Evolutionary conservation across 352 stramenopile genomes (phyloP).

Genomic region (Globisporangium nunn): DNA sequence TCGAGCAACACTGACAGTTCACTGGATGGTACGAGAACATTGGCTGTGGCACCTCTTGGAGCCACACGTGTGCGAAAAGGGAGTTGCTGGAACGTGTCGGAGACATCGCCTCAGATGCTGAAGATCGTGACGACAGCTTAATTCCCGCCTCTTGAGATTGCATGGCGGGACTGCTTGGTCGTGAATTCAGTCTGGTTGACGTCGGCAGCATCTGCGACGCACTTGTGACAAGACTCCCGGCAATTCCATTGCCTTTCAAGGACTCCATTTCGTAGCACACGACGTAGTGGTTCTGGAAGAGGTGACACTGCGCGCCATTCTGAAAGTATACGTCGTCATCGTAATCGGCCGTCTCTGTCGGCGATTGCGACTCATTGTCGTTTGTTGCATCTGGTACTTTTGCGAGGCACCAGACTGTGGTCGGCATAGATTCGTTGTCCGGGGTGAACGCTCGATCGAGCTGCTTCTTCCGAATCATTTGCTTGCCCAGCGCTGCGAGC

Average conservation of each 20-base stretch:
- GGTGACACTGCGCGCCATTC: slow-evolving; percentile 5
- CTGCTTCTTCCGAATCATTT: slow-evolving; percentile 11
- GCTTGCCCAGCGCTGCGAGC: background rate
- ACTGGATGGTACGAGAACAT: slow-evolving; percentile 3
- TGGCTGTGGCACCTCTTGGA: background rate
- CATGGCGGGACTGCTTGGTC: background rate
- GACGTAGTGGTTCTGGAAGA: slow-evolving; percentile 16
- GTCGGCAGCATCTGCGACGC: background rate
- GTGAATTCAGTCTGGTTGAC: background rate
- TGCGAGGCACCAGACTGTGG: slow-evolving; percentile 14
- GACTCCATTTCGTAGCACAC: slow-evolving; percentile 20
- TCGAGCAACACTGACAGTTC: slow-evolving; percentile 1
- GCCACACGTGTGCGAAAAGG: slow-evolving; percentile 9
- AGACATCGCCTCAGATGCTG: background rate
- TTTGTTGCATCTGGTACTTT: background rate
- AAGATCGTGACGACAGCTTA: background rate
- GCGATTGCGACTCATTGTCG: background rate
- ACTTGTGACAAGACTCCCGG: background rate
- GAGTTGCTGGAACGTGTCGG: background rate
- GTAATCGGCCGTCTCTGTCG: background rate
- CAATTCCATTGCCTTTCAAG: background rate
- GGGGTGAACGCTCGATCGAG: slow-evolving; percentile 4
- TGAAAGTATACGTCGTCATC: slow-evolving; percentile 12
- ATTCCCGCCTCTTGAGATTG: background rate
- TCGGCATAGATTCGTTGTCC: slow-evolving; percentile 7